Evolutionary conservation across 2,329 filamentous ascomycete genomes (phyloP).

Genomic region (Aspergillus luchuensis): DNA sequence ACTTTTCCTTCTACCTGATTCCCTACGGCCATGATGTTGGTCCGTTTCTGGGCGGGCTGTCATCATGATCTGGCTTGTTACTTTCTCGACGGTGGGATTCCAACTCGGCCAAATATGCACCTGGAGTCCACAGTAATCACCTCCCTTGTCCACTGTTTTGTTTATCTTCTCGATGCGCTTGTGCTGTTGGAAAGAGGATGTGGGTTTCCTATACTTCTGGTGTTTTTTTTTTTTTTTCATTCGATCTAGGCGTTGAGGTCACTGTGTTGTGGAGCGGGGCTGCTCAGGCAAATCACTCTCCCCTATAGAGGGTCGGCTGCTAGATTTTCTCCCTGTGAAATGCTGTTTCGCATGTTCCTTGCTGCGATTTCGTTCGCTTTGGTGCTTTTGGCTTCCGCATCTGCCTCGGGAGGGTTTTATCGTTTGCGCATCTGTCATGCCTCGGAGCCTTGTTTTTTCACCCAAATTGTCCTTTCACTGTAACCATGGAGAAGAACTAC

Average conservation of each 20-base stretch:
- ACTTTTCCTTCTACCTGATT: constrained; percentile 10
- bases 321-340: constrained; percentile 17
- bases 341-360: constrained; percentile 9
- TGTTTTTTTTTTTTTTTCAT: background rate
- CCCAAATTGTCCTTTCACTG: constrained; percentile 16
- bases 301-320: constrained; percentile 16
- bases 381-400: constrained; percentile 11
- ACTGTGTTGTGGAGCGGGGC: constrained; percentile 13
- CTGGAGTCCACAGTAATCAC: constrained; percentile 10
- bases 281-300: constrained; percentile 16
- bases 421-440: constrained; percentile 7
- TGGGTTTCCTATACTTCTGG: constrained; percentile 1
- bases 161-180: constrained; percentile 6
- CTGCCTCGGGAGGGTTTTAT: constrained; percentile 4
- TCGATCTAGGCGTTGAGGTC: constrained; percentile 23
- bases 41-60: constrained; percentile 6
- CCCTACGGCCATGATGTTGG: constrained; percentile 8
- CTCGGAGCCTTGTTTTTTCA: background rate
- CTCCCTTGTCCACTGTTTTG: constrained; percentile 14
- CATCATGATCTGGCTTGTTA: constrained; percentile 9
- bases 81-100: constrained; percentile 11
- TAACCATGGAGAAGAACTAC: constrained; percentile 8
- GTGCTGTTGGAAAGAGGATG: constrained; percentile 11
- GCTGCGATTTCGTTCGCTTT: constrained; percentile 5
- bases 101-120: constrained; percentile 13